Percentiles rank a stretch among this genome's conserved stretches.
phyloP scores from a whole-genome alignment of 768 basidiomycete genomes.

The Termitomyces sp. region DNA sequence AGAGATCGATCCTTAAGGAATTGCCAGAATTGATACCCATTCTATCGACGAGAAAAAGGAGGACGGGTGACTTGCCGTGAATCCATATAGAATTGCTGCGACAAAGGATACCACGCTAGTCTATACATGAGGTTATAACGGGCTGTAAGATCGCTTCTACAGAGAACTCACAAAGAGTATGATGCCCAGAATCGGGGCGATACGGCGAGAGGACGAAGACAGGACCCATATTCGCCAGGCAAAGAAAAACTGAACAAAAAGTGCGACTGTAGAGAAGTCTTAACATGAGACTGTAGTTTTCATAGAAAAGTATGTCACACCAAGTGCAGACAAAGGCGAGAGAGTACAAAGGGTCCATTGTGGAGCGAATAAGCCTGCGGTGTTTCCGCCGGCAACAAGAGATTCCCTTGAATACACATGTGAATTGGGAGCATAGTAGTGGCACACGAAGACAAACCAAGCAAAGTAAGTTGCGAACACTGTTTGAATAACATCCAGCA shows the following conservation, averaged over 20 bases:
- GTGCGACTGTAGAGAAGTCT: not conserved
- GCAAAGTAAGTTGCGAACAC: not conserved
- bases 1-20: too few relatives aligned
- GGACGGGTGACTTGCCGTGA: not conserved
- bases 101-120: not conserved
- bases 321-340: not conserved
- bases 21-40: too few relatives aligned
- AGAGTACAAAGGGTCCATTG: not conserved
- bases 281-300: not conserved
- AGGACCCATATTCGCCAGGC: not conserved
- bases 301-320: not conserved
- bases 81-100: not conserved
- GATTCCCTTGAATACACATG: not conserved
- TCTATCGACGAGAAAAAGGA: not conserved
- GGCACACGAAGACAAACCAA: not conserved
- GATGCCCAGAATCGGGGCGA: not conserved
- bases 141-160: not conserved
- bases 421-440: too few relatives aligned
- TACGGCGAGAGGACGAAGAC: not conserved
- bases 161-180: not conserved
- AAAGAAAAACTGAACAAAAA: not conserved
- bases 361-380: not conserved
- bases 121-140: not conserved
- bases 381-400: too few relatives aligned
- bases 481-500: not conserved